Evolutionary conservation across 1,284 basidiomycete species (phyloP), one percentile per base, ranked within the genome.

Genomic region (Ceratobasidium papillatum): DNA sequence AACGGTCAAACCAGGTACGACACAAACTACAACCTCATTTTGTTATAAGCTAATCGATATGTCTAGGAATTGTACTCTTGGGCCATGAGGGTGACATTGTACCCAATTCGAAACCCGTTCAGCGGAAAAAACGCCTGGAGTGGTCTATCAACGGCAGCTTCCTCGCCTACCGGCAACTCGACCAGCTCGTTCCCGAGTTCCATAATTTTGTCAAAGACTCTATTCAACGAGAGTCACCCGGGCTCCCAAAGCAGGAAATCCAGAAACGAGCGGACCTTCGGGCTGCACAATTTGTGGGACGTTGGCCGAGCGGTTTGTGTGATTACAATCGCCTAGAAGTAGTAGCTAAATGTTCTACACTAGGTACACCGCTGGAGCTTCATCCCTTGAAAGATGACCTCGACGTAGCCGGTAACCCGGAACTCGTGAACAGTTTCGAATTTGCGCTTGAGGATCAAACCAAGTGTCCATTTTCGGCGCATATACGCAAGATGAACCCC

Each of bases 101-200:
- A 7, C 22, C 56, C 56, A n/a, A 36, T 12, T 38, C 19, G 38
- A 41, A 41, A 41, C 38, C 38, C 5, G 38, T 41, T 7, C 14
- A 41, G 59, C 12, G 27, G 38, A 27, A 38, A 30, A 41, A 62
- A 32, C 71, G 75, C 19, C 76, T 75, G 5, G 11, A 38, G 4
- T 77, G 77, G 77, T 38, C 74, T 4, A 74, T 62, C 38, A 75
- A 76, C 41, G 77, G 76, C 14, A 75, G 74, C 1, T 77, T 77
- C 75, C 58, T 79, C 2, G 77, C 72, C 38, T 76, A 77, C 72
- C 72, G 78, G 34, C 69, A 79, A 62, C 73, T 78, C 5, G 34
- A 76, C 36, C 78, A 79, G 58, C 68, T 75, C 22, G 78, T 79
- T 11, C 78, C 77, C 7, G 78, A 79, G 69, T 78, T 78, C 43